These are phyloP conservation scores for Elsinoe batatas DNA, from an alignment of 2,329 filamentous ascomycete species.

Conservation along the genomic window DNA sequence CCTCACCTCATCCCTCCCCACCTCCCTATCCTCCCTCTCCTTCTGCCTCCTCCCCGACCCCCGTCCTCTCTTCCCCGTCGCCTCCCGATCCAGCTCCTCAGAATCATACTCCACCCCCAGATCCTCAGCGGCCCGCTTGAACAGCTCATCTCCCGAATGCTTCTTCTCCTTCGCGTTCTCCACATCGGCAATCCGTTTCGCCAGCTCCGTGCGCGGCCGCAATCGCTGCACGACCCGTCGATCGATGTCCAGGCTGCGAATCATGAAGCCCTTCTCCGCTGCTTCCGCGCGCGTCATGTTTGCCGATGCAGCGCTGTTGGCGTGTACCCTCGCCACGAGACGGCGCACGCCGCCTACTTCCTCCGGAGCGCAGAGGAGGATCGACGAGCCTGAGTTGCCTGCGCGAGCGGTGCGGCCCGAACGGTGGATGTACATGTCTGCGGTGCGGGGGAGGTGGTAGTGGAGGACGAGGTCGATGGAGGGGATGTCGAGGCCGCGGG, in stretches of 20 bases:
- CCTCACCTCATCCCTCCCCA: slow-evolving; percentile 66
- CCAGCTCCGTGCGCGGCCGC: slow-evolving; percentile 64
- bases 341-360: slow-evolving; percentile 78
- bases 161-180: slow-evolving; percentile 79
- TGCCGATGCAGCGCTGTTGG: slow-evolving; percentile 36
- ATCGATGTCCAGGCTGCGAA: slow-evolving; percentile 75
- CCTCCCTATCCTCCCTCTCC: slow-evolving; percentile 56
- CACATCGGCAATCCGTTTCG: slow-evolving; percentile 81
- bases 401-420: slow-evolving; percentile 90
- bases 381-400: slow-evolving; percentile 63
- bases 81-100: slow-evolving; percentile 64
- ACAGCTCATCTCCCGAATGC: slow-evolving; percentile 72
- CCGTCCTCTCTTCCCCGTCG: slow-evolving; percentile 47
- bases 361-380: slow-evolving; percentile 83
- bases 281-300: slow-evolving; percentile 40
- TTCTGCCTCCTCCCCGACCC: slow-evolving; percentile 65
- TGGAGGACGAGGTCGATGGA: slow-evolving; percentile 83
- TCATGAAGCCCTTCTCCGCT: slow-evolving; percentile 49
- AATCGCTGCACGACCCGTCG: slow-evolving; percentile 66
- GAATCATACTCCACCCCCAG: slow-evolving; percentile 89
- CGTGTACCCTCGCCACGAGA: slow-evolving; percentile 80
- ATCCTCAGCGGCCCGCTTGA: slow-evolving; percentile 77
- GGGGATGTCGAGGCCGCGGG: slow-evolving; percentile 85
- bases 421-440: slow-evolving; percentile 89
- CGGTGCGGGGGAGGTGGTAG: slow-evolving; percentile 86